Conservation (phyloP, 768 basidiomycete species). For the Phaeotremella skinneri region DNA sequence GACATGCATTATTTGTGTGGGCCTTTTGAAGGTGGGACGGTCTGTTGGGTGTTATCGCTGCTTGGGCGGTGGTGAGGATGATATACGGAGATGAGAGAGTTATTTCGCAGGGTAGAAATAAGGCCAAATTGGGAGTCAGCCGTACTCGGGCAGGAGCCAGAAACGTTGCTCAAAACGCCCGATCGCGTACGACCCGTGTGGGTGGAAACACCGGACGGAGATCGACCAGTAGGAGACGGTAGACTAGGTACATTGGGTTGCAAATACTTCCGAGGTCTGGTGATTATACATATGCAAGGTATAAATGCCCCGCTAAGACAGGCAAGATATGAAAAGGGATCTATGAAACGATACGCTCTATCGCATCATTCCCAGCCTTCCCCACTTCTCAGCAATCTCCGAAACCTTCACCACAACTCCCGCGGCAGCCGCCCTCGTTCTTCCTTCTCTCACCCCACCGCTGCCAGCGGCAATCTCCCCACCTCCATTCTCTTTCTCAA, state of each 20-base stretch:
- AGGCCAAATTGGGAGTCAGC: neutral
- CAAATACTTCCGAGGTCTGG: neutral
- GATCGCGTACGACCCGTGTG: neutral
- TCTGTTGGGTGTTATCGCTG: neutral
- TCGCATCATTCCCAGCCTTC: constrained; percentile 57
- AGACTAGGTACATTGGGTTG: neutral
- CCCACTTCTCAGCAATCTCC: constrained; percentile 67
- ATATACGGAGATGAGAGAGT: neutral
- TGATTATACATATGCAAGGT: neutral
- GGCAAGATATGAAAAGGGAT: neutral
- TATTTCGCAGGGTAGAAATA: neutral
- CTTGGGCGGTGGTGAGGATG: neutral
- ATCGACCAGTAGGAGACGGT: constrained; percentile 2
- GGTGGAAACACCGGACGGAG: neutral
- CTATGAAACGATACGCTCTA: neutral
- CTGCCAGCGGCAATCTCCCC: constrained; percentile 64
- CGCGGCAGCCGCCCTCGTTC: constrained; percentile 67
- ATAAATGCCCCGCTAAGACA: neutral
- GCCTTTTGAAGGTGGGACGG: neutral
- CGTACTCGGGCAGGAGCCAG: no score
- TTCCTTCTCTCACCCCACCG: constrained; percentile 58
- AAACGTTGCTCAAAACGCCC: neutral
- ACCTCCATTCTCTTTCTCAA: constrained; percentile 66
- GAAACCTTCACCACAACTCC: constrained; percentile 80
- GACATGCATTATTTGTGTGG: no score